phyloP scores from a whole-genome alignment of 2,329 filamentous ascomycete genomes.

The Nemania sp. region DNA sequence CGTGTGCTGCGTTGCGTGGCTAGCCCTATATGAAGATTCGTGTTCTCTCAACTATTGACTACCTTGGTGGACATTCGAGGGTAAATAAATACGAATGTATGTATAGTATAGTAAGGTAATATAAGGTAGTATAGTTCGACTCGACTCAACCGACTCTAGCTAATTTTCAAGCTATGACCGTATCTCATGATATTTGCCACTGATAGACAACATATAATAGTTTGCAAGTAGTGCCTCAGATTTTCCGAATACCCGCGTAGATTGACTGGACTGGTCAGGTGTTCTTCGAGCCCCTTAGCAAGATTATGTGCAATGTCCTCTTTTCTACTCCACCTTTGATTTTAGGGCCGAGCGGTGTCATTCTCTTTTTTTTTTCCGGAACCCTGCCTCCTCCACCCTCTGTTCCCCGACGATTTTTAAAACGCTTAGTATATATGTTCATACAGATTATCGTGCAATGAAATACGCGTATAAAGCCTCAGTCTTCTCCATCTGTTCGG shows the following conservation, averaged over 20 bases:
- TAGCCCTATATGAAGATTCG: too few relatives aligned
- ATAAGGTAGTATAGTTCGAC: too few relatives aligned
- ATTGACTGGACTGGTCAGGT: slow-evolving; percentile 4
- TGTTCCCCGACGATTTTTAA: not conserved
- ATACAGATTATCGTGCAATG: slow-evolving; percentile 17
- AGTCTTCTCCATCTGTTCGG: not conserved
- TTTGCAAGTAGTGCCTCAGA: not conserved
- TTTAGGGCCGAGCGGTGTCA: slow-evolving; percentile 11
- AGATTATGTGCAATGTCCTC: not conserved
- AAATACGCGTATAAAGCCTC: not conserved
- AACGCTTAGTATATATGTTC: slow-evolving; percentile 3
- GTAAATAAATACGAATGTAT: too few relatives aligned
- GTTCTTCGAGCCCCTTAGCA: not conserved
- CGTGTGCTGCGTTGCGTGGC: too few relatives aligned
- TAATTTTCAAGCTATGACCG: too few relatives aligned
- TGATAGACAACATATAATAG: not conserved
- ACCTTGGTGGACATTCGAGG: too few relatives aligned
- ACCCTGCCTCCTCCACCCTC: not conserved
- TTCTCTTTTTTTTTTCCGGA: slow-evolving; percentile 10
- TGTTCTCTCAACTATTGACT: too few relatives aligned
- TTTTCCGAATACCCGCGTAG: slow-evolving; percentile 3
- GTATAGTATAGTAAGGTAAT: too few relatives aligned
- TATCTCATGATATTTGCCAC: too few relatives aligned
- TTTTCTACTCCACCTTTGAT: slow-evolving; percentile 13
- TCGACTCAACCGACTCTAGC: too few relatives aligned